Conservation (phyloP, 208 protist species). For the Porcisia hertigi region DNA sequence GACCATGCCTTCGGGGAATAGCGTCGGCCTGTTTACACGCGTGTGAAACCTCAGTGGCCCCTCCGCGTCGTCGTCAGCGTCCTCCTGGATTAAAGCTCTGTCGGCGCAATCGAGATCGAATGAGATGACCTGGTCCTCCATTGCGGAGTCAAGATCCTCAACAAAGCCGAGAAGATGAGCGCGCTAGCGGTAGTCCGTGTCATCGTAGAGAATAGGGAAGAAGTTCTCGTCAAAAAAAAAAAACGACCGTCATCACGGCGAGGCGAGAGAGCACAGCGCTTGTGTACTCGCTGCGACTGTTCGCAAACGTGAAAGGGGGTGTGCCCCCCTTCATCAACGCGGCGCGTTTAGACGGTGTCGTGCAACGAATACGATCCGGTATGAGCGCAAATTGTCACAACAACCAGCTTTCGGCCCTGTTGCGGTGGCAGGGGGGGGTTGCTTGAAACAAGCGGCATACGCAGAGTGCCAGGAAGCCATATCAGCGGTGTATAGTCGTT, state of each 20-base stretch:
- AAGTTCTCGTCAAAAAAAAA: slow-evolving; percentile 57
- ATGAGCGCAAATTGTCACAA: slow-evolving; percentile 46
- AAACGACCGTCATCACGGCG: slow-evolving; percentile 42
- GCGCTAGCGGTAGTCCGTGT: slow-evolving; percentile 45
- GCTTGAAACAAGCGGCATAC: slow-evolving; percentile 14
- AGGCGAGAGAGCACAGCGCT: slow-evolving; percentile 43
- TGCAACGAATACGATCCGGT: slow-evolving; percentile 48
- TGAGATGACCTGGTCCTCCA: slow-evolving; percentile 20
- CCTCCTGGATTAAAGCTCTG: background rate
- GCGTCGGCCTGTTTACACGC: background rate
- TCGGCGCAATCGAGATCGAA: slow-evolving; percentile 26
- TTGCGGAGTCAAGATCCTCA: background rate
- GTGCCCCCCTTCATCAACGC: background rate
- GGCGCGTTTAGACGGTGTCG: slow-evolving; percentile 2
- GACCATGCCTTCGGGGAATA: slow-evolving; percentile 6
- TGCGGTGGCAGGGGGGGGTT: slow-evolving; percentile 27
- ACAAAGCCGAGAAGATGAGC: slow-evolving; percentile 37
- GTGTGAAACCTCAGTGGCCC: background rate
- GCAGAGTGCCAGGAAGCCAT: slow-evolving; percentile 22
- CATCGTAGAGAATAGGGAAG: slow-evolving; percentile 49
- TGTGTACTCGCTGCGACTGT: slow-evolving; percentile 15
- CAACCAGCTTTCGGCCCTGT: slow-evolving; percentile 4
- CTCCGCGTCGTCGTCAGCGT: background rate
- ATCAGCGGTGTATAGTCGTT: slow-evolving; percentile 30
- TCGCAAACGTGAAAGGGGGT: slow-evolving; percentile 30